Evolutionary conservation across 441 rosid genomes (phyloP).

Genomic region (Eutrema salsugineum): DNA sequence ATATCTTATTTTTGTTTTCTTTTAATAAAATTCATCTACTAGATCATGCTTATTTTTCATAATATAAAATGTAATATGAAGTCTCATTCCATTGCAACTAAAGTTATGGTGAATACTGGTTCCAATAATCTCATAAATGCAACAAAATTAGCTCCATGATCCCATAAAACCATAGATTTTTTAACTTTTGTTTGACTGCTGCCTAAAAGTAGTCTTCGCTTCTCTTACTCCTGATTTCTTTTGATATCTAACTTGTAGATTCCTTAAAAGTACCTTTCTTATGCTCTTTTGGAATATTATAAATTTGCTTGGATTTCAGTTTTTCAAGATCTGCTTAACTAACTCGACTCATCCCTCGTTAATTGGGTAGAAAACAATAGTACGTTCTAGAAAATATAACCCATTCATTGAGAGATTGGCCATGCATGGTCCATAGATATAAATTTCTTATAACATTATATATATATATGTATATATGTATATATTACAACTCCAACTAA

Average conservation of each 20-base stretch:
- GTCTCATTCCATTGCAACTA: background rate
- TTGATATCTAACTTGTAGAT: no score
- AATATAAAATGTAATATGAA: background rate
- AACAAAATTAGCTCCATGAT: background rate
- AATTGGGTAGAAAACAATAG: no score
- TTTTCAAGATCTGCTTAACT: no score
- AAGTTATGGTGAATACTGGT: background rate
- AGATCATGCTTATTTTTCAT: background rate
- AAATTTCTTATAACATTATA: background rate
- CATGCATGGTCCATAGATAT: background rate
- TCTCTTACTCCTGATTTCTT: background rate
- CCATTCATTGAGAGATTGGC: background rate
- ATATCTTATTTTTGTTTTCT: background rate
- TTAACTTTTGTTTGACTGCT: background rate
- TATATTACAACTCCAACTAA: background rate
- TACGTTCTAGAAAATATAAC: no score
- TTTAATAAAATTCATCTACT: background rate
- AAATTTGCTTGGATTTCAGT: no score
- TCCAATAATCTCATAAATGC: background rate
- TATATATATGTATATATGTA: no score
- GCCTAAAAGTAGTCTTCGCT: background rate
- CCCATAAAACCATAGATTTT: background rate
- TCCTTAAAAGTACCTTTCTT: no score
- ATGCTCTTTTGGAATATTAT: no score
- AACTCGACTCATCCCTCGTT: no score